Evolutionary conservation across 129 eudicot genomes (phyloP).

Genomic region (Solidago caesia): DNA sequence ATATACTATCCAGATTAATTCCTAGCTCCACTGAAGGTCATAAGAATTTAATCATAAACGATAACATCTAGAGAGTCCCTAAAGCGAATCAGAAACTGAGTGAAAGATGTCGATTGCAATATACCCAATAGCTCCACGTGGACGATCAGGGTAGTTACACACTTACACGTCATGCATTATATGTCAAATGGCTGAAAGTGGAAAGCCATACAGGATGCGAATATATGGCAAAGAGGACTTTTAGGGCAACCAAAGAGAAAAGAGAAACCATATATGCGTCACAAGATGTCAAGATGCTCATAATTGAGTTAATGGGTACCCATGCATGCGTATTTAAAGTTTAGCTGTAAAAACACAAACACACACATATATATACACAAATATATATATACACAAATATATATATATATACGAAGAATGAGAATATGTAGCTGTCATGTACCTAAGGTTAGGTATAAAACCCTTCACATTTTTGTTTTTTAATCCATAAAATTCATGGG

Average conservation of each 20-base stretch:
- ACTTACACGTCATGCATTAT: slow-evolving; percentile 8
- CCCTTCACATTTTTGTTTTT: too few species aligned
- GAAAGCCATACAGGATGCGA: slow-evolving; percentile 16
- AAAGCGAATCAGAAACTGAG: background rate
- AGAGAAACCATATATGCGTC: slow-evolving; percentile 16
- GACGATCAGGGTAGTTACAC: slow-evolving; percentile 14
- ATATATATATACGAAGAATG: too few species aligned
- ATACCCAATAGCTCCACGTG: background rate
- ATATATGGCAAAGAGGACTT: background rate
- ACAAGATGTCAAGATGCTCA: background rate
- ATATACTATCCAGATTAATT: too few species aligned
- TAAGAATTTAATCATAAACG: too few species aligned
- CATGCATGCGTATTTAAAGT: background rate
- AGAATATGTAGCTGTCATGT: too few species aligned
- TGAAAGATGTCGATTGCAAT: background rate
- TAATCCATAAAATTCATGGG: too few species aligned
- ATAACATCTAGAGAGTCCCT: background rate
- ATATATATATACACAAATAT: background rate
- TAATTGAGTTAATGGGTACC: slow-evolving; percentile 11
- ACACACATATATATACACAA: too few species aligned
- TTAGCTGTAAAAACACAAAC: background rate
- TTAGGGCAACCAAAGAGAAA: background rate
- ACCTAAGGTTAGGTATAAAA: too few species aligned
- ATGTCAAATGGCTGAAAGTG: slow-evolving; percentile 15
- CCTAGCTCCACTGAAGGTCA: too few species aligned